phyloP scores from a whole-genome alignment of 164 flowering plant species.

The Tetrastigma voinierianum region DNA sequence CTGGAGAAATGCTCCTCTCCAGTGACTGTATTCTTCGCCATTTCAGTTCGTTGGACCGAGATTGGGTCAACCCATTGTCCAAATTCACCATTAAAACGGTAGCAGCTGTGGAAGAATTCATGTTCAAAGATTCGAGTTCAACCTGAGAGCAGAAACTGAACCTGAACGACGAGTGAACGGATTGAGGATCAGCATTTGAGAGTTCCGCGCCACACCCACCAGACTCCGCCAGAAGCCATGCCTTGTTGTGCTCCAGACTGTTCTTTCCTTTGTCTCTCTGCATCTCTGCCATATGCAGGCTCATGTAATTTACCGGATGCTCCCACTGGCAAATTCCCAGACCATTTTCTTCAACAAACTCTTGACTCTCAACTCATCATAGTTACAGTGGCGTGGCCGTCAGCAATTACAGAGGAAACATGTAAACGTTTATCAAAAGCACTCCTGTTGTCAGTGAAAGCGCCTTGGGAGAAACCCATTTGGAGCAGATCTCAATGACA shows the following conservation, averaged over 20 bases:
- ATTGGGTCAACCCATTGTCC: conserved; percentile 51
- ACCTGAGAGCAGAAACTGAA: conserved; percentile 86
- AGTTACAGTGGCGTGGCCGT: conserved; percentile 10
- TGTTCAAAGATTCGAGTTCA: conserved; percentile 64
- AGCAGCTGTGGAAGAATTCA: conserved; percentile 37
- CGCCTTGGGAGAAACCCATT: conserved; percentile 45
- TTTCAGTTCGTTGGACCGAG: conserved; percentile 42
- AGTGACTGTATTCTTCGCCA: conserved; percentile 67
- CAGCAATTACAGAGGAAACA: conserved; percentile 12
- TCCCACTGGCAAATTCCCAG: conserved; percentile 60
- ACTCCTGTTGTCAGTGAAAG: conserved; percentile 22
- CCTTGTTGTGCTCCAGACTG: conserved; percentile 60
- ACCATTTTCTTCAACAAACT: conserved; percentile 42
- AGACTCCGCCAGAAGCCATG: conserved; percentile 83
- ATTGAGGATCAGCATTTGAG: conserved; percentile 54
- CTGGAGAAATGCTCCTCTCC: conserved; percentile 76
- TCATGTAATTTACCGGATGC: too few species aligned
- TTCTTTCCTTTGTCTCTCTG: not conserved
- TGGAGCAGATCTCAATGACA: conserved; percentile 34
- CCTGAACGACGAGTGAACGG: conserved; percentile 90
- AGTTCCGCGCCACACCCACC: conserved; percentile 50
- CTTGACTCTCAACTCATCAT: conserved; percentile 34
- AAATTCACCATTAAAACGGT: conserved; percentile 92
- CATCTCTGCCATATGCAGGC: too few species aligned
- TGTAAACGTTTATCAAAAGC: conserved; percentile 9